Evolutionary conservation across 1,284 basidiomycete species (phyloP), one percentile per base, ranked within the genome.

Genomic region (Ustilago crameri): DNA sequence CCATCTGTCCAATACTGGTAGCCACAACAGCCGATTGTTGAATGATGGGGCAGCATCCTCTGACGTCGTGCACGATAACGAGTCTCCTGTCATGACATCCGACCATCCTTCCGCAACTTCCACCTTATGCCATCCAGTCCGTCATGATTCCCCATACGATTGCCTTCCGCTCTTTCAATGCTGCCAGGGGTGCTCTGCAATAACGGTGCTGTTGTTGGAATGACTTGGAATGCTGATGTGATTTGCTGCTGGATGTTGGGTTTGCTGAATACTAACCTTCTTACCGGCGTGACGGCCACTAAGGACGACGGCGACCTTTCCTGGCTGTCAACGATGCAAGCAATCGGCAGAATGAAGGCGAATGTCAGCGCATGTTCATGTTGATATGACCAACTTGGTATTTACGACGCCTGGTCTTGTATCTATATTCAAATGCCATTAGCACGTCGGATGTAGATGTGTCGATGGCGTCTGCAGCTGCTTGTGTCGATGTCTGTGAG

Each of bases 271-370:
- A 75, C 78, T 67, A 62, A 79, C 80, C 81, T 83, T 83, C 78
- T 82, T 81, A 64, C 81, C 81, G 63, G 81, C 81, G 65, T 82
- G 75, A 60, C 81, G 77, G 46, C 81, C 81, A 63, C 78, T 78
- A 48, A 83, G 80, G 53, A 81, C 76, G 68, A 84, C 76, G 58
- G 84, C 79, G 83, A 94, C 94, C 90, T 97, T 98, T 87, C 95
- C 95, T 86, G 95, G 92, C 88, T 97, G 96, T 90, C 93, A 94
- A 85, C 93, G 75, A 71, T 80, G 23, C 55, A 30, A 17, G 37
- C 22, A 22, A 38, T 18, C 32, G 12, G 30, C 17, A n/a, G 24
- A n/a, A 49, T 4, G n/a, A 15, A 43, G n/a, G 49, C 18, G 17
- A 14, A 51, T 23, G 20, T 14, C 18, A 43, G 27, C 30, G 51